Evolutionary conservation across 148 eudicot genomes (phyloP).

Genomic region (Spergularia marina): DNA sequence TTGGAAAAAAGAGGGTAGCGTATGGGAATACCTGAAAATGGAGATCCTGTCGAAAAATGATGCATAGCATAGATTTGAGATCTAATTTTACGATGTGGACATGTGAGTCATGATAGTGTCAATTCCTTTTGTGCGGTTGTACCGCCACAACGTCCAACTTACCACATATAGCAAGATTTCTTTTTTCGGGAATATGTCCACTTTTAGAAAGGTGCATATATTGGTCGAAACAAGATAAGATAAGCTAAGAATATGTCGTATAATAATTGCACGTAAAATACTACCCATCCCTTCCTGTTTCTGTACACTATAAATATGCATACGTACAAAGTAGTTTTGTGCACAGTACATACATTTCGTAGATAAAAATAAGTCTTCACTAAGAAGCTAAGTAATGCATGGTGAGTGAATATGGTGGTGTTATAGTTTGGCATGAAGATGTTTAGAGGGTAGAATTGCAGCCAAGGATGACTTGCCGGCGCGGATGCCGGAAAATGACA

Average conservation of each 20-base stretch:
- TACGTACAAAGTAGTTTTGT: background rate
- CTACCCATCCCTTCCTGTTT: background rate
- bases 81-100: conserved; percentile 10
- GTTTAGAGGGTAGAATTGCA: conserved; percentile 30
- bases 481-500: background rate
- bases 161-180: conserved; percentile 13
- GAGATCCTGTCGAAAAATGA: background rate
- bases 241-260: conserved; percentile 21
- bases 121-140: background rate
- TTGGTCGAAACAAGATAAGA: conserved; percentile 21
- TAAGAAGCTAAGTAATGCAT: no score
- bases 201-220: conserved; percentile 15
- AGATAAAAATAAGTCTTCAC: background rate
- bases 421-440: conserved; percentile 37
- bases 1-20: no score
- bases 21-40: no score
- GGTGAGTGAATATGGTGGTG: background rate
- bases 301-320: conserved; percentile 15
- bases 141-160: background rate
- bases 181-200: conserved; percentile 18
- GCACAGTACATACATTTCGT: background rate
- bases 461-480: conserved; percentile 60
- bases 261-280: background rate
- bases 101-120: conserved; percentile 5
- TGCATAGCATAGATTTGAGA: background rate